Evolutionary conservation across 2,329 filamentous ascomycete species (phyloP).

Genomic region (Delphinella strobiligena): DNA sequence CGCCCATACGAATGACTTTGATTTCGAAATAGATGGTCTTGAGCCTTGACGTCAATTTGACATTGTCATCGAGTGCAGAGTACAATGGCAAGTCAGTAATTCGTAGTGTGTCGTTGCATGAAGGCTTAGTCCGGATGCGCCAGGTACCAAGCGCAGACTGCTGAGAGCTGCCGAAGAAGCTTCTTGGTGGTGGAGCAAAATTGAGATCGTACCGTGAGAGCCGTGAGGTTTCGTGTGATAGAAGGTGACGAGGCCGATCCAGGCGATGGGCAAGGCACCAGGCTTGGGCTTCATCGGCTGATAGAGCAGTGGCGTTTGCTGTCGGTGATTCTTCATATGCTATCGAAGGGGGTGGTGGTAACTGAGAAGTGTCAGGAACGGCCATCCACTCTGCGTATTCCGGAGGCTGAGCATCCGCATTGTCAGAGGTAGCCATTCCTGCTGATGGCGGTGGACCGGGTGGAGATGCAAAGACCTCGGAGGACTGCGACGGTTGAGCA

Average conservation of each 20-base stretch:
- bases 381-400: conserved; percentile 61
- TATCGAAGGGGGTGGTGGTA: conserved; percentile 60
- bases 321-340: conserved; percentile 54
- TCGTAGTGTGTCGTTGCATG: conserved; percentile 49
- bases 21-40: conserved; percentile 65
- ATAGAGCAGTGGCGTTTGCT: conserved; percentile 54
- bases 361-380: conserved; percentile 59
- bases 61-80: conserved; percentile 44
- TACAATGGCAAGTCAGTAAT: conserved; percentile 60
- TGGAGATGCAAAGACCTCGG: conserved; percentile 22
- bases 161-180: conserved; percentile 24
- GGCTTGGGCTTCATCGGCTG: conserved; percentile 50
- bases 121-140: conserved; percentile 18
- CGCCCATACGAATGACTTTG: conserved; percentile 34
- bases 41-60: conserved; percentile 33
- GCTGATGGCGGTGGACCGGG: conserved; percentile 23
- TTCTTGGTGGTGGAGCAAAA: conserved; percentile 39
- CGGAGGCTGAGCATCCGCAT: conserved; percentile 30
- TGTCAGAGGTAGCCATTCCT: too few species aligned
- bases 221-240: conserved; percentile 5
- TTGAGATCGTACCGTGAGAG: conserved; percentile 15
- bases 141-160: conserved; percentile 41
- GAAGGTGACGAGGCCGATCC: conserved; percentile 34
- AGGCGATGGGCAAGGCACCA: conserved; percentile 56
- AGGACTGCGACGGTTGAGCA: neutral